Percentiles rank a stretch among this genome's conserved stretches.
These are phyloP conservation scores for Narthecium ossifragum DNA, from an alignment of 106 monocot genomes.

Conservation along the genomic window DNA sequence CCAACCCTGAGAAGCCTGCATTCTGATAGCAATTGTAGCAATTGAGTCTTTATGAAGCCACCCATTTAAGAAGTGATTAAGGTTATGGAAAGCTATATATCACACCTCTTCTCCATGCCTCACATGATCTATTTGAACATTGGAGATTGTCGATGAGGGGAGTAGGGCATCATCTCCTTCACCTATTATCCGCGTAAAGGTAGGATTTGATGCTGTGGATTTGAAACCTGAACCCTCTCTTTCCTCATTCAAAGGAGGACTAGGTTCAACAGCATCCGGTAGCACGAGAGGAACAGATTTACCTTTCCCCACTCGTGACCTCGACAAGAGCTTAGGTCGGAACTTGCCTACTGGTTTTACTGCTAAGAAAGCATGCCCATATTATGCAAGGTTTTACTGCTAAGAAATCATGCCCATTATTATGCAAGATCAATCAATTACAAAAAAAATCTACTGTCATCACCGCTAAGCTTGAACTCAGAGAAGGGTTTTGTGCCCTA, in stretches of 20 bases:
- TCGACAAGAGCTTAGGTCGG: conserved; percentile 12
- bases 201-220: neutral
- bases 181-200: neutral
- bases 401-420: no score
- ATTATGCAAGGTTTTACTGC: neutral
- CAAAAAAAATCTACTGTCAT: neutral
- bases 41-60: no score
- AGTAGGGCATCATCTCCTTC: neutral
- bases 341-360: conserved; percentile 9
- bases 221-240: no score
- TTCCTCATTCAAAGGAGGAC: neutral
- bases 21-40: no score
- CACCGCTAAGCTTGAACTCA: no score
- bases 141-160: neutral
- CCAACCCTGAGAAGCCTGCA: no score
- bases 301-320: conserved; percentile 5
- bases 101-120: no score
- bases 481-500: no score
- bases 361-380: neutral
- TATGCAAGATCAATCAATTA: neutral
- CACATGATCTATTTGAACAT: no score
- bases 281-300: conserved; percentile 15
- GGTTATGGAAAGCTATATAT: no score
- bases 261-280: conserved; percentile 9
- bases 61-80: no score